Evolutionary conservation across 176 grass and related monocot species (phyloP).

Genomic region (Luzula sylvatica): DNA sequence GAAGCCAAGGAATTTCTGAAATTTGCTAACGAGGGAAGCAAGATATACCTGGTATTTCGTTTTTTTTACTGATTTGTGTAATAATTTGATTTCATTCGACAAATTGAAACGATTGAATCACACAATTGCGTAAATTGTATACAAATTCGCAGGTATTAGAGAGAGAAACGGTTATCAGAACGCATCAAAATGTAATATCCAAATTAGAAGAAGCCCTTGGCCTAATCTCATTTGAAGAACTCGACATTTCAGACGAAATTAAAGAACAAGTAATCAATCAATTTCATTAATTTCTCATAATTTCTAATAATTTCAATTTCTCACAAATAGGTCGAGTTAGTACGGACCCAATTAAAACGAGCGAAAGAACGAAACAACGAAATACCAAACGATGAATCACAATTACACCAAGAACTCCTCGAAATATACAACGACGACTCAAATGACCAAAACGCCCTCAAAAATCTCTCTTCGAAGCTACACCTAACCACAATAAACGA

Average conservation of each 20-base stretch:
- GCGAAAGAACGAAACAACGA: slow-evolving; percentile 59
- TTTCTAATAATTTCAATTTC: no score
- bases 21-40: slow-evolving; percentile 56
- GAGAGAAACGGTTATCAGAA: slow-evolving; percentile 48
- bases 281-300: no score
- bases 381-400: slow-evolving; percentile 42
- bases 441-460: slow-evolving; percentile 37
- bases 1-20: slow-evolving; percentile 40
- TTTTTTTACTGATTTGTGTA: no score
- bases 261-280: slow-evolving; percentile 55
- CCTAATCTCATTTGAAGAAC: slow-evolving; percentile 44
- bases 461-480: slow-evolving; percentile 49
- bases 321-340: slow-evolving; percentile 87
- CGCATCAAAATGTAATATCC: slow-evolving; percentile 46
- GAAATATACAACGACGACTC: slow-evolving; percentile 58
- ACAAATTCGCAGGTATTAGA: slow-evolving; percentile 58
- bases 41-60: slow-evolving; percentile 55
- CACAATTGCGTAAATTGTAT: no score
- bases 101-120: no score
- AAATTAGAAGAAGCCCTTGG: slow-evolving; percentile 58
- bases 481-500: slow-evolving; percentile 68
- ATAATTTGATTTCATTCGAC: no score
- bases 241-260: slow-evolving; percentile 93
- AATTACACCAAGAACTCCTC: slow-evolving; percentile 46
- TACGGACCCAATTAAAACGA: slow-evolving; percentile 78